These are phyloP conservation scores for Pulveroboletus sp. DNA, from an alignment of 768 basidiomycete species.

Conservation along the genomic window DNA sequence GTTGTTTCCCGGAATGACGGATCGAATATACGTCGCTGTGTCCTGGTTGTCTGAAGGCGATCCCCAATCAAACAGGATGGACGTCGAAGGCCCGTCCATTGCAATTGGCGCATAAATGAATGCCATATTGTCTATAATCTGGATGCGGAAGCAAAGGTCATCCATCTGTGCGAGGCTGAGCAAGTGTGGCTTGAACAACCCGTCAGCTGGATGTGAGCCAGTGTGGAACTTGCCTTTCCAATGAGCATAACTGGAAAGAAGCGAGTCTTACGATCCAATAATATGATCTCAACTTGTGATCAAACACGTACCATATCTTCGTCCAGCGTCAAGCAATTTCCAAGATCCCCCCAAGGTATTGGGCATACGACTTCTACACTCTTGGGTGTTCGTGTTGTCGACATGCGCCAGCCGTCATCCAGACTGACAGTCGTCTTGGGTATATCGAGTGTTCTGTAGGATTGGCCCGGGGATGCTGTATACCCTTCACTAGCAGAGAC, in stretches of 20 bases:
- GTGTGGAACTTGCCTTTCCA: constrained; percentile 23
- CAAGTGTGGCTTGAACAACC: not conserved
- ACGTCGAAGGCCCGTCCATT: constrained; percentile 40
- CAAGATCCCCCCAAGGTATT: constrained; percentile 25
- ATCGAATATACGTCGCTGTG: constrained; percentile 33
- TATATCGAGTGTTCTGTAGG: constrained; percentile 1
- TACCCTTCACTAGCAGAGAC: not conserved
- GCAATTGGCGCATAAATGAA: constrained; percentile 56
- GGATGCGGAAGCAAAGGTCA: constrained; percentile 42
- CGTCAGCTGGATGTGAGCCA: not conserved
- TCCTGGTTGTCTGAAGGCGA: constrained; percentile 29
- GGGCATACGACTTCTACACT: constrained; percentile 31
- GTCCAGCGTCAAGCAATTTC: constrained; percentile 29
- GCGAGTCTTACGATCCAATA: not conserved
- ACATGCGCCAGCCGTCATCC: constrained; percentile 36
- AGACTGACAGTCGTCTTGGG: constrained; percentile 7
- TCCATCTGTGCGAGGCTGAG: constrained; percentile 33
- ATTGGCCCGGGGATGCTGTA: constrained; percentile 6
- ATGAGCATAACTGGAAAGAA: constrained; percentile 22
- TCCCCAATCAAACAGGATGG: constrained; percentile 55
- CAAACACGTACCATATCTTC: constrained; percentile 39
- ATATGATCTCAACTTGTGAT: not conserved
- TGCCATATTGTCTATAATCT: constrained; percentile 35
- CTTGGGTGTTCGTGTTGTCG: constrained; percentile 37
- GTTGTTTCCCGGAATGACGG: constrained; percentile 10